Percentiles rank a stretch among this genome's conserved stretches.
These are phyloP conservation scores for Pseudophaeomoniella oleicola DNA, from an alignment of 2,329 filamentous ascomycete species.

Conservation along the genomic window DNA sequence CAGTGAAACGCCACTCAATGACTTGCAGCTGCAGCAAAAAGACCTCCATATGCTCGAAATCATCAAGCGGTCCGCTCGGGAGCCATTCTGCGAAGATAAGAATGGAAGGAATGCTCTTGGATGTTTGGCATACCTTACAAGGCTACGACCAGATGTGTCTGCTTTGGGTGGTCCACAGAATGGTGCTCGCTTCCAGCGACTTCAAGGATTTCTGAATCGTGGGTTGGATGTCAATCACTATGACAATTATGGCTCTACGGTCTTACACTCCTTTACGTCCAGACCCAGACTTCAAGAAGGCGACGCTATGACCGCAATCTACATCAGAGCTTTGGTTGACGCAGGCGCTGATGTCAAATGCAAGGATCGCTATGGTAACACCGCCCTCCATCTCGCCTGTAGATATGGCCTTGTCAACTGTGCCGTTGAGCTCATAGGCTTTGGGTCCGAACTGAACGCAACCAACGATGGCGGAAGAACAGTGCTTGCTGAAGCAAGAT, in stretches of 20 bases:
- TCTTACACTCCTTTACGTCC: constrained; percentile 1
- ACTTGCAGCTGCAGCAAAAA: background rate
- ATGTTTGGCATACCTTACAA: background rate
- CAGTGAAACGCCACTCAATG: background rate
- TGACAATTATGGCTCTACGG: background rate
- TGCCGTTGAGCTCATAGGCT: background rate
- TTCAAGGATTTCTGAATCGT: background rate
- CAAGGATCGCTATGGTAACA: background rate
- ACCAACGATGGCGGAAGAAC: background rate
- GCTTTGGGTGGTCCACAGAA: background rate
- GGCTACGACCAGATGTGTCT: background rate
- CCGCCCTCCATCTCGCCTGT: constrained; percentile 1
- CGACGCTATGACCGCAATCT: constrained; percentile 1
- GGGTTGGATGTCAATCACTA: constrained; percentile 1
- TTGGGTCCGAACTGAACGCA: background rate
- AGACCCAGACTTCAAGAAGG: background rate
- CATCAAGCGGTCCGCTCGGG: background rate
- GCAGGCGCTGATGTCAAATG: background rate
- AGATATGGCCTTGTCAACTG: background rate
- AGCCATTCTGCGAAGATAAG: constrained; percentile 1
- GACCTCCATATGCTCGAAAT: background rate
- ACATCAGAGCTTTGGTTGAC: background rate
- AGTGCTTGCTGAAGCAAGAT: constrained; percentile 1
- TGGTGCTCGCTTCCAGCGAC: background rate
- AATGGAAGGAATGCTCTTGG: background rate